phyloP scores from a whole-genome alignment of 768 basidiomycete species.

The Tephrocybe sp. region DNA sequence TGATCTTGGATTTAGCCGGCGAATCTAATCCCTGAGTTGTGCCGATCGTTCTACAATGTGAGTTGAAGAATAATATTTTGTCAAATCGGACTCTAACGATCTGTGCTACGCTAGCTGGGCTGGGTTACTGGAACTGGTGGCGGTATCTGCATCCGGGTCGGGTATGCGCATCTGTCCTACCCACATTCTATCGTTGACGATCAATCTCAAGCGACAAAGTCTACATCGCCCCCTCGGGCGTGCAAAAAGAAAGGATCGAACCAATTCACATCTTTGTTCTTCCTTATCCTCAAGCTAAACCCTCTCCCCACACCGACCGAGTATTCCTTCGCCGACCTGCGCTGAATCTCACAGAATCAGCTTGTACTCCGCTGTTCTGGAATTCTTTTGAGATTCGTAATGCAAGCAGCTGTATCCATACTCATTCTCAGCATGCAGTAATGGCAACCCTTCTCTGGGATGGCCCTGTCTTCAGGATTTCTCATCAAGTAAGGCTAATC shows the following conservation, averaged over 20 bases:
- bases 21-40: slow-evolving; percentile 88
- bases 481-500: slow-evolving; percentile 63
- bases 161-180: slow-evolving; percentile 37
- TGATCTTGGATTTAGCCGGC: slow-evolving; percentile 59
- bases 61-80: slow-evolving; percentile 12
- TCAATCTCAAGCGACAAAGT: slow-evolving; percentile 59
- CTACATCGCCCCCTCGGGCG: slow-evolving; percentile 86
- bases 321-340: slow-evolving; percentile 77
- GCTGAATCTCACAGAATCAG: slow-evolving; percentile 75
- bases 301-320: slow-evolving; percentile 66
- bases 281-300: slow-evolving; percentile 66
- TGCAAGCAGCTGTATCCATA: slow-evolving; percentile 89
- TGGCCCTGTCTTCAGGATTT: slow-evolving; percentile 71
- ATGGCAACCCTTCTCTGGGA: slow-evolving; percentile 83
- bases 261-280: slow-evolving; percentile 87
- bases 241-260: slow-evolving; percentile 87
- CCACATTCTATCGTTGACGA: not conserved
- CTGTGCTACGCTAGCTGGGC: slow-evolving; percentile 51
- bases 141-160: slow-evolving; percentile 73
- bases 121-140: slow-evolving; percentile 94
- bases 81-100: slow-evolving; percentile 3
- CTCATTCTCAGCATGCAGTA: slow-evolving; percentile 88
- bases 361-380: slow-evolving; percentile 92
- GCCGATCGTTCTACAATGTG: slow-evolving; percentile 74
- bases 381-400: slow-evolving; percentile 80